phyloP scores from a whole-genome alignment of 345 rosid species.

The Crucihimalaya himalaica region DNA sequence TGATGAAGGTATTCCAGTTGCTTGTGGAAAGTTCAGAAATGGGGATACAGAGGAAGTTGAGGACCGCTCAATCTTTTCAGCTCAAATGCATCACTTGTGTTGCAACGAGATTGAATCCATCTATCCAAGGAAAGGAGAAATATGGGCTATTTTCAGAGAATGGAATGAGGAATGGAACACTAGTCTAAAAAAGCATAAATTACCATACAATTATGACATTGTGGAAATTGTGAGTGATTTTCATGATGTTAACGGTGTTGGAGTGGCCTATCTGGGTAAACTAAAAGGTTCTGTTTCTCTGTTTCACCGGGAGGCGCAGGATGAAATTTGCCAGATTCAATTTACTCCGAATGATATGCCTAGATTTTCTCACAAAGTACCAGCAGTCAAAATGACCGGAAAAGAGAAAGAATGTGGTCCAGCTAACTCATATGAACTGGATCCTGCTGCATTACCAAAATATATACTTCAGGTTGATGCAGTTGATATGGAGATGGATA shows the following conservation, averaged over 20 bases:
- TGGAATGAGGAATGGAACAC: slow-evolving; percentile 64
- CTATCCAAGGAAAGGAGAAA: slow-evolving; percentile 78
- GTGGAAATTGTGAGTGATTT: slow-evolving; percentile 70
- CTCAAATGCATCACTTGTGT: slow-evolving; percentile 35
- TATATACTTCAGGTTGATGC: slow-evolving; percentile 27
- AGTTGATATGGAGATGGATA: slow-evolving; percentile 24
- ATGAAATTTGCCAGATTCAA: slow-evolving; percentile 21
- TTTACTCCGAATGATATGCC: slow-evolving; percentile 38
- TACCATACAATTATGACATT: slow-evolving; percentile 58
- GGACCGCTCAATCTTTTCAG: slow-evolving; percentile 62
- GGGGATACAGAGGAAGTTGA: slow-evolving; percentile 46
- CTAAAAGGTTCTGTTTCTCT: slow-evolving; percentile 66
- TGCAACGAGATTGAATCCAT: slow-evolving; percentile 34
- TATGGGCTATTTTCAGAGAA: slow-evolving; percentile 79
- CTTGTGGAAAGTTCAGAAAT: slow-evolving; percentile 60
- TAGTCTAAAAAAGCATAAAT: slow-evolving; percentile 46
- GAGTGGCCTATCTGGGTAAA: slow-evolving; percentile 67
- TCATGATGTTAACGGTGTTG: slow-evolving; percentile 49
- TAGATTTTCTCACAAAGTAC: slow-evolving; percentile 80
- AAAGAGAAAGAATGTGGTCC: slow-evolving; percentile 67
- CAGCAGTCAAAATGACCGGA: slow-evolving; percentile 66
- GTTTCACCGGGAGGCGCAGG: slow-evolving; percentile 41
- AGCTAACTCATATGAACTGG: slow-evolving; percentile 65
- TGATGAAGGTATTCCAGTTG: slow-evolving; percentile 54
- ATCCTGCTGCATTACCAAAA: slow-evolving; percentile 66